Conservation (phyloP, 495 filamentous ascomycete genomes). For the Bryoglossum gracile region DNA sequence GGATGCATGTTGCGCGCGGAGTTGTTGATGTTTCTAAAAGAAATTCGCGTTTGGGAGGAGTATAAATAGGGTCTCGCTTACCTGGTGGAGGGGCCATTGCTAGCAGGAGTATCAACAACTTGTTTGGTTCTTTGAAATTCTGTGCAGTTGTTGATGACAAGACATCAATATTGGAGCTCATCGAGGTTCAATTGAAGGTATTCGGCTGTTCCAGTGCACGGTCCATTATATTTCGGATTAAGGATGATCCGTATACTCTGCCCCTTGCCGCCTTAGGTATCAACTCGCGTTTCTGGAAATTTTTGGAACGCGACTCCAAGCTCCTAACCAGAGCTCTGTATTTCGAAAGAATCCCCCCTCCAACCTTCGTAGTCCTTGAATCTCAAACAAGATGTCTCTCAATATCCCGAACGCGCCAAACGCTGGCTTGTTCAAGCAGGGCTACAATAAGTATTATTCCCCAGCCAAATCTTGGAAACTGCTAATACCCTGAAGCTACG, state of each 20-base stretch:
- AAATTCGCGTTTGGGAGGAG: too few species aligned
- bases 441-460: conserved; percentile 80
- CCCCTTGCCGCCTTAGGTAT: too few species aligned
- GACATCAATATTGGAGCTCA: too few species aligned
- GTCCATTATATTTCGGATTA: too few species aligned
- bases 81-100: conserved; percentile 17
- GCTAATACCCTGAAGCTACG: conserved; percentile 57
- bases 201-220: too few species aligned
- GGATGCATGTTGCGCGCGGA: too few species aligned
- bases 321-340: too few species aligned
- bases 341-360: neutral
- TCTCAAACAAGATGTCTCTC: conserved; percentile 67
- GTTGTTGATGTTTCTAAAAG: too few species aligned
- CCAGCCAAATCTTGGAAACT: conserved; percentile 15
- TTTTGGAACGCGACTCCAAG: neutral
- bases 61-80: conserved; percentile 6
- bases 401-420: conserved; percentile 91
- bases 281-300: neutral
- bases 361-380: neutral
- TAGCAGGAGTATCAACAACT: neutral
- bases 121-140: neutral
- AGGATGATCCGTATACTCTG: too few species aligned
- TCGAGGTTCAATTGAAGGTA: too few species aligned
- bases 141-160: too few species aligned
- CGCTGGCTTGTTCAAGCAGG: conserved; percentile 87